Base-by-base conservation (phyloP, 257 asterid species). In the Penstemon eatonii region DNA sequence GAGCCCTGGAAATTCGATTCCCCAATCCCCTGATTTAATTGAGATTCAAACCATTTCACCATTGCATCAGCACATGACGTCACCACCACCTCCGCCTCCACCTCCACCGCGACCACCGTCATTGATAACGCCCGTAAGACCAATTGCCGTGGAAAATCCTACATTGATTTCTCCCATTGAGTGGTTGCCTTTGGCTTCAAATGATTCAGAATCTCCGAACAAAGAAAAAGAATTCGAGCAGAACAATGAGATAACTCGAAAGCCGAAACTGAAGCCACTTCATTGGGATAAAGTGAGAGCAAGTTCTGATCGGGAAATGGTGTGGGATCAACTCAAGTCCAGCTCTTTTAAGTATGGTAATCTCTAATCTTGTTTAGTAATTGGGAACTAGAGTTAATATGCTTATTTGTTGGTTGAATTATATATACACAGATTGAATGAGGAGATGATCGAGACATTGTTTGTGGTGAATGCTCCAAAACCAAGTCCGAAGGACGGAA, bases 201-300 rank as follows among this genome's bases (percentile, higher is more conserved):
- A 25, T 13, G 42, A 76, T 47, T 13, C 57, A 53, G 68, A 38
- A 57, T 39, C 57, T 63, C 9, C 79, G 41, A 56, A 60, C 39
- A 40, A 72, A 44, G 70, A 70, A 63, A 74, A 71, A 72, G 43
- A 56, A 13, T 46, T 10, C 33, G 79, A 73, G 53, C 72, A 44
- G 60, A 76, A 68, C 49, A 93, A 85, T 57, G 88, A 85, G 73
- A 80, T 65, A 40, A 72, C 79, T 46, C 81, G 86, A 4, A 93
- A 94, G 75, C 96, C 96, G 13, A 91, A 89, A 79, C 68, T 94
- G 83, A 94, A 94, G 86, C 89, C 96, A 11, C 72, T 94, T 87
- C 99, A 94, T 45, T 91, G 99, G 99, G 99, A 91, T 74, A 94
- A 91, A 88, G 96, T 94, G 52, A 78, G 92, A 78, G 99, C 96